Conservation (phyloP, 371 early-diverging fungal genomes). For the Actinomucor elegans region DNA sequence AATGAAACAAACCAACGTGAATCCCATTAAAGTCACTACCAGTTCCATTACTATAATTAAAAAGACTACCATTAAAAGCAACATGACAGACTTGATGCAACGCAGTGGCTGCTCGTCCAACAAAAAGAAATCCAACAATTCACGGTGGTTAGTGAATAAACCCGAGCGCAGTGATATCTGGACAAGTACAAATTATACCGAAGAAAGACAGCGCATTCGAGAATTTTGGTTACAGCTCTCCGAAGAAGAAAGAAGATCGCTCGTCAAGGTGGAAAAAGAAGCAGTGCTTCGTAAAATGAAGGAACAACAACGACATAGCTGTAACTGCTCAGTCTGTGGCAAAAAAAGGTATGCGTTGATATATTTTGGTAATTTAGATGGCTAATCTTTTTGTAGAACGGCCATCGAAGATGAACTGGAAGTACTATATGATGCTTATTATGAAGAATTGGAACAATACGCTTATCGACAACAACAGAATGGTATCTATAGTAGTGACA, state of each 20-base stretch:
- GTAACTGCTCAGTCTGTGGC: slow-evolving; percentile 87
- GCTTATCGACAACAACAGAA: slow-evolving; percentile 75
- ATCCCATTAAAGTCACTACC: slow-evolving; percentile 1
- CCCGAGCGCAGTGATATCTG: slow-evolving; percentile 50
- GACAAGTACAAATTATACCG: slow-evolving; percentile 70
- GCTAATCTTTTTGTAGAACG: slow-evolving; percentile 52
- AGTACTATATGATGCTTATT: slow-evolving; percentile 89
- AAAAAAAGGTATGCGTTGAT: slow-evolving; percentile 89
- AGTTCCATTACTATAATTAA: background rate
- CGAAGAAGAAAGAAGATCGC: slow-evolving; percentile 80
- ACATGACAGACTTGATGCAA: too few relatives aligned
- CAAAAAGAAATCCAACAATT: background rate
- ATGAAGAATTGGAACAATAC: slow-evolving; percentile 86
- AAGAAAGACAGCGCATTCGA: slow-evolving; percentile 82
- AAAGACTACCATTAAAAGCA: background rate
- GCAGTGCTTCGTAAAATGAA: slow-evolving; percentile 90
- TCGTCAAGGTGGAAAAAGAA: slow-evolving; percentile 89
- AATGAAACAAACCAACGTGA: background rate
- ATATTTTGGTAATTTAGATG: too few relatives aligned
- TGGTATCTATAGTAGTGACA: slow-evolving; percentile 1
- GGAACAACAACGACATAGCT: slow-evolving; percentile 90
- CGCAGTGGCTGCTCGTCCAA: background rate
- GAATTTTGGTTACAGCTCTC: slow-evolving; percentile 89
- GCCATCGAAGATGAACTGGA: slow-evolving; percentile 92
- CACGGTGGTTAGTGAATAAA: slow-evolving; percentile 17